phyloP scores from a whole-genome alignment of 2,329 filamentous ascomycete species.

The Massarina eburnea region DNA sequence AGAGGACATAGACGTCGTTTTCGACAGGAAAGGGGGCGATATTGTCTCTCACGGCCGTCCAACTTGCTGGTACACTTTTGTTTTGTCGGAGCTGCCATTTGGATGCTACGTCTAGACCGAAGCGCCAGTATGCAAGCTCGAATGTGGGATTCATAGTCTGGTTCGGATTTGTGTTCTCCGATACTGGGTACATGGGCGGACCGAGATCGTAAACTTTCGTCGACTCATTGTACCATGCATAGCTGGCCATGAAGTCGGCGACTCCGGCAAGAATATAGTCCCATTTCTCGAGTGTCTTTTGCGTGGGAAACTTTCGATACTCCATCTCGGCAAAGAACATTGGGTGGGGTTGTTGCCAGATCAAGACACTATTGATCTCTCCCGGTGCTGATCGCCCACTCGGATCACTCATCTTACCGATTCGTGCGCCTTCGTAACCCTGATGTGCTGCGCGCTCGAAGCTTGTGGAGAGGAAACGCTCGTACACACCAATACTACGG shows the following conservation, averaged over 20 bases:
- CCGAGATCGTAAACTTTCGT: conserved; percentile 57
- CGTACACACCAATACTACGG: conserved; percentile 53
- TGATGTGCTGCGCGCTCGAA: conserved; percentile 40
- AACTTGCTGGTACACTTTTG: conserved; percentile 47
- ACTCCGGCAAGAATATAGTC: conserved; percentile 53
- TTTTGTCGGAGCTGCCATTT: conserved; percentile 55
- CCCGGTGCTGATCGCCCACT: conserved; percentile 59
- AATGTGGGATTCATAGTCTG: conserved; percentile 61
- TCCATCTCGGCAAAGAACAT: conserved; percentile 63
- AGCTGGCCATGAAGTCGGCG: conserved; percentile 63
- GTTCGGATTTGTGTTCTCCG: conserved; percentile 62
- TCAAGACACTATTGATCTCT: conserved; percentile 62
- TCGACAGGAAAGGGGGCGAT: conserved; percentile 56
- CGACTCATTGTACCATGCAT: conserved; percentile 56
- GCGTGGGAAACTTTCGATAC: conserved; percentile 50
- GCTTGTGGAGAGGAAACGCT: conserved; percentile 47
- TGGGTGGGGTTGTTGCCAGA: conserved; percentile 65
- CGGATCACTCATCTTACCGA: conserved; percentile 61
- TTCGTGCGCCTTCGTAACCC: conserved; percentile 49
- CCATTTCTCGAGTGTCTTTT: conserved; percentile 54
- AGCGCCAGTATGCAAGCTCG: conserved; percentile 63
- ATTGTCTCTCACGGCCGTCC: conserved; percentile 54
- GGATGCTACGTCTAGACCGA: conserved; percentile 58
- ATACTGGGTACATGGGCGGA: conserved; percentile 54
- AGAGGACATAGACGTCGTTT: conserved; percentile 56